Percentiles rank a stretch among this genome's conserved stretches.
phyloP scores from a whole-genome alignment of 441 rosid species.

The Jatropha podagrica region DNA sequence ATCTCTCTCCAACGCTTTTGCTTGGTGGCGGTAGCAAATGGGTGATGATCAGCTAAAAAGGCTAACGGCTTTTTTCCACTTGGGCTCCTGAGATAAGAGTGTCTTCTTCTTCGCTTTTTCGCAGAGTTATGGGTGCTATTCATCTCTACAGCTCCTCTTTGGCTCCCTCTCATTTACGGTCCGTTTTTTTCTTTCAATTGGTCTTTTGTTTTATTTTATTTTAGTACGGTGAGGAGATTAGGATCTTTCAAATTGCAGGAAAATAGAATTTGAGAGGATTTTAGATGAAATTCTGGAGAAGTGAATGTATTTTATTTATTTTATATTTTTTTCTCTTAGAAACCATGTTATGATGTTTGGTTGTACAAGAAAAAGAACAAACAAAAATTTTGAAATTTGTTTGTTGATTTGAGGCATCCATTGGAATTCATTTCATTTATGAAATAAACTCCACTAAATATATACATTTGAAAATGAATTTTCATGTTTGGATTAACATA shows the following conservation, averaged over 20 bases:
- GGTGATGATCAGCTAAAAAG: background rate
- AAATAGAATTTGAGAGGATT: background rate
- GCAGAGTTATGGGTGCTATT: slow-evolving; percentile 28
- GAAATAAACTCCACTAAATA: background rate
- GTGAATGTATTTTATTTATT: too few relatives aligned
- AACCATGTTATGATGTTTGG: background rate
- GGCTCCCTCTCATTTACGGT: slow-evolving; percentile 33
- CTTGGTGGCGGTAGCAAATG: background rate
- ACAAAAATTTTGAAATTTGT: background rate
- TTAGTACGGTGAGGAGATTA: background rate
- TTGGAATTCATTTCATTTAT: background rate
- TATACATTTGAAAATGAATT: too few relatives aligned
- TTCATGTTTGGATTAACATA: too few relatives aligned
- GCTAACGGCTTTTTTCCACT: background rate
- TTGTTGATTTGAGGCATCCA: background rate
- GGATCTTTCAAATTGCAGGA: background rate
- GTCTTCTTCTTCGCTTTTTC: too few relatives aligned
- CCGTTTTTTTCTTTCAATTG: slow-evolving; percentile 13
- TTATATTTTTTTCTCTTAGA: too few relatives aligned
- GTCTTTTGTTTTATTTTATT: slow-evolving; percentile 2
- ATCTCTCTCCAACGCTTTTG: background rate
- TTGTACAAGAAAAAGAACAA: background rate
- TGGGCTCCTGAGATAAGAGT: too few relatives aligned
- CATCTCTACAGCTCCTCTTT: slow-evolving; percentile 31
- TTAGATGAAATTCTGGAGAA: background rate